Percentiles rank a stretch among this genome's conserved stretches.
These are phyloP conservation scores for Phaffia rhodozyma DNA, from an alignment of 1,284 basidiomycete species.

Conservation along the genomic window DNA sequence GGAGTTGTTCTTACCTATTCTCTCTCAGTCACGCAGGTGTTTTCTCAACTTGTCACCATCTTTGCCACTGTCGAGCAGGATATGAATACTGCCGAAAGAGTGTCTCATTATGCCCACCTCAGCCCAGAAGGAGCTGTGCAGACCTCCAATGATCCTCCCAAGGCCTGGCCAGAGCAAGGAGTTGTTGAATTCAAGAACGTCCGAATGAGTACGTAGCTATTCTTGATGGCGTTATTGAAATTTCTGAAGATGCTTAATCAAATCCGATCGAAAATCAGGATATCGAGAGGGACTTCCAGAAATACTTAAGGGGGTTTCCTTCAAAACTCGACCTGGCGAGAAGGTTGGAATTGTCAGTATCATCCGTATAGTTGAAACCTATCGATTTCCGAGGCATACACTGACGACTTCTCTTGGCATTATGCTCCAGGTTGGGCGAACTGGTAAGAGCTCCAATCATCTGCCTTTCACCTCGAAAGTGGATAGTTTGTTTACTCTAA, in stretches of 20 bases:
- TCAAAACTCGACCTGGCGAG: constrained; percentile 49
- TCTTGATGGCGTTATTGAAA: too few relatives aligned
- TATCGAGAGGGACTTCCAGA: constrained; percentile 55
- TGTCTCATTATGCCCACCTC: constrained; percentile 28
- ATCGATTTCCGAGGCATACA: too few relatives aligned
- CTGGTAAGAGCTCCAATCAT: background rate
- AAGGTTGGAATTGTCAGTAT: constrained; percentile 37
- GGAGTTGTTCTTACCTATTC: constrained; percentile 33
- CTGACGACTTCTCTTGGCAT: too few relatives aligned
- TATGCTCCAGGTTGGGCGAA: background rate
- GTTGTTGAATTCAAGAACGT: constrained; percentile 49
- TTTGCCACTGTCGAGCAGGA: constrained; percentile 20
- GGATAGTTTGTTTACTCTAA: background rate
- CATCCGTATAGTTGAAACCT: background rate
- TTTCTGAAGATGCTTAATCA: too few relatives aligned
- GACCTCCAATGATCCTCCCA: constrained; percentile 44
- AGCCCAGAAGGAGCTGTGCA: constrained; percentile 28
- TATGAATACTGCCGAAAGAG: constrained; percentile 39
- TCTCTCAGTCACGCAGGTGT: constrained; percentile 21
- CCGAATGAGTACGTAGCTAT: constrained; percentile 31
- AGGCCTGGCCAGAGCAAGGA: constrained; percentile 51
- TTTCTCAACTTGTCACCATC: constrained; percentile 18
- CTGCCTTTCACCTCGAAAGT: too few relatives aligned
- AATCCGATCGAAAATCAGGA: constrained; percentile 18
- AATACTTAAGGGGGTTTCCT: constrained; percentile 51